These are phyloP conservation scores for Phanerodontia chrysosporium DNA, from an alignment of 768 basidiomycete genomes.

Conservation along the genomic window DNA sequence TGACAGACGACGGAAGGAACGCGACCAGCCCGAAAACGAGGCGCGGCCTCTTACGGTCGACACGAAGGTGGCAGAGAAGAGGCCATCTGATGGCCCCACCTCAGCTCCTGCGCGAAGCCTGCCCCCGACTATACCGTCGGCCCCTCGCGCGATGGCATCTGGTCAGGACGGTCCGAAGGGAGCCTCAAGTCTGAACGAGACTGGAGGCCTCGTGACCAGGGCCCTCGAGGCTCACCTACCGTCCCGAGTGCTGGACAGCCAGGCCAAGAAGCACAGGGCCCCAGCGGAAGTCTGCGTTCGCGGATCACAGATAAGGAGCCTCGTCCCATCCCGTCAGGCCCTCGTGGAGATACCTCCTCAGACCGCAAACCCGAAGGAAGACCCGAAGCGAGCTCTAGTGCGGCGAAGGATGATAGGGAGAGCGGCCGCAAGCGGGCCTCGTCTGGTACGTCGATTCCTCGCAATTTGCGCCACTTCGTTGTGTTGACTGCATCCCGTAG, in stretches of 20 bases:
- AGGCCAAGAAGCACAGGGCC: neutral
- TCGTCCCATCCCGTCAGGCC: conserved; percentile 36
- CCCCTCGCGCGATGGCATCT: conserved; percentile 66
- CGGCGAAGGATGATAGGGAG: conserved; percentile 59
- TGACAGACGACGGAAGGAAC: conserved; percentile 62
- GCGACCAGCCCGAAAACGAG: conserved; percentile 51
- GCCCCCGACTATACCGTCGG: conserved; percentile 61
- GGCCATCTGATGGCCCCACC: conserved; percentile 47
- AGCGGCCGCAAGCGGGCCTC: conserved; percentile 59
- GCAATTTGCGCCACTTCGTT: neutral
- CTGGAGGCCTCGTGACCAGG: conserved; percentile 35
- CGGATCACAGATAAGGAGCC: conserved; percentile 62
- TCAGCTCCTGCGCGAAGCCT: conserved; percentile 33
- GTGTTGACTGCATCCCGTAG: conserved; percentile 27
- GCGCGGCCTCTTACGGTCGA: conserved; percentile 45
- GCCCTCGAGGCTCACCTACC: conserved; percentile 10
- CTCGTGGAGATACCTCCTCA: conserved; percentile 21
- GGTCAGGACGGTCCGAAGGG: conserved; percentile 35
- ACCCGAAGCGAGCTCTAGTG: conserved; percentile 22
- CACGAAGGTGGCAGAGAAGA: conserved; percentile 61
- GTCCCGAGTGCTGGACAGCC: conserved; percentile 13
- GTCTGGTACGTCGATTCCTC: conserved; percentile 47
- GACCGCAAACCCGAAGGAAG: conserved; percentile 35
- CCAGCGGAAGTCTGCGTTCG: conserved; percentile 41
- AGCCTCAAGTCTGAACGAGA: conserved; percentile 44